These are phyloP conservation scores for Actinidia arguta DNA, from an alignment of 179 eudicot genomes.

Conservation along the genomic window DNA sequence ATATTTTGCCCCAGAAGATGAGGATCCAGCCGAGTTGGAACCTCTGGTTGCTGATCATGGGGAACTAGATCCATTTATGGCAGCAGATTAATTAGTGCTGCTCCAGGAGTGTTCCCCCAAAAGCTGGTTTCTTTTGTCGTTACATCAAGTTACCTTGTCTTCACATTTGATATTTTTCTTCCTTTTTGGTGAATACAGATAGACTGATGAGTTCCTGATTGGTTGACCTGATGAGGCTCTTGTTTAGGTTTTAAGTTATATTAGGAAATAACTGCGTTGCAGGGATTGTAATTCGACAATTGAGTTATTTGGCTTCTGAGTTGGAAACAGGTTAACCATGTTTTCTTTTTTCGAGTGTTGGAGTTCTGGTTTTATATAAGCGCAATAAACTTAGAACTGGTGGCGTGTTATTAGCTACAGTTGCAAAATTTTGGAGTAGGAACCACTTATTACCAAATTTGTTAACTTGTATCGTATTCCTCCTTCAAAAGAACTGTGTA, in stretches of 20 bases:
- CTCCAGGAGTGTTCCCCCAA: not conserved
- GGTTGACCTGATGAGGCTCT: not conserved
- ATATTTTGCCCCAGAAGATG: slow-evolving; percentile 70
- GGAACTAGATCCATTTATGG: slow-evolving; percentile 94
- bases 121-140: slow-evolving; percentile 18
- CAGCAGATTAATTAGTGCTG: slow-evolving; percentile 55
- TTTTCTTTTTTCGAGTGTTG: not conserved
- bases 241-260: slow-evolving; percentile 7
- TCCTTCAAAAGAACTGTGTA: too few relatives aligned
- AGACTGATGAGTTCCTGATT: slow-evolving; percentile 18
- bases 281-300: slow-evolving; percentile 13
- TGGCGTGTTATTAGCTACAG: not conserved
- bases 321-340: not conserved
- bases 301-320: not conserved
- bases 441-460: too few relatives aligned
- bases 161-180: not conserved
- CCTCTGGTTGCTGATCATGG: slow-evolving; percentile 90
- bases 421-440: not conserved
- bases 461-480: too few relatives aligned
- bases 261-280: not conserved
- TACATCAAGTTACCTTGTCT: not conserved
- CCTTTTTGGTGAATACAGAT: slow-evolving; percentile 10
- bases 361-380: slow-evolving; percentile 15
- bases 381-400: not conserved
- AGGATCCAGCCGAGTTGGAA: slow-evolving; percentile 55